phyloP scores from a whole-genome alignment of 2,329 filamentous ascomycete genomes.

The Fusarium chaquense region DNA sequence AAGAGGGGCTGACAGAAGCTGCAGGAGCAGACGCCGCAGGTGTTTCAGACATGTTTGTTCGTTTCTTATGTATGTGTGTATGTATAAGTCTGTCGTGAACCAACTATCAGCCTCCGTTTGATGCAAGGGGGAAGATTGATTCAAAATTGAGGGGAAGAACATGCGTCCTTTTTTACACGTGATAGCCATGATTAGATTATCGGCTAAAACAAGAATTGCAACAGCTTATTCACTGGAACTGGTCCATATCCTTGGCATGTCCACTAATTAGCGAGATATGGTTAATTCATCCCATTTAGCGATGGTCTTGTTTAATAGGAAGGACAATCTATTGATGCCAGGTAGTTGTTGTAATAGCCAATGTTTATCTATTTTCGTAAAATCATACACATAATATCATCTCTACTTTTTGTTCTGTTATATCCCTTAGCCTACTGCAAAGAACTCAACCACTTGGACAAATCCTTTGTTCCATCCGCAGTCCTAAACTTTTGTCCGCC shows the following conservation, averaged over 20 bases:
- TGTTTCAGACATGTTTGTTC: slow-evolving; percentile 1
- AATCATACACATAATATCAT: neutral
- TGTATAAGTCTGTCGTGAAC: neutral
- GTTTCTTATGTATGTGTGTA: neutral
- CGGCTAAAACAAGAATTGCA: neutral
- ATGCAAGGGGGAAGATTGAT: neutral
- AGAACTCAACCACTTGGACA: slow-evolving; percentile 25
- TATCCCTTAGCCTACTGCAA: neutral
- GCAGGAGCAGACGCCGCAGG: neutral
- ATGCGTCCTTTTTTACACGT: neutral
- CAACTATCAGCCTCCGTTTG: neutral
- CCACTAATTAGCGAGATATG: neutral
- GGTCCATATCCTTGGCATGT: neutral
- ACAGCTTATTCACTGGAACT: neutral
- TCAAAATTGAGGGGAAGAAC: slow-evolving; percentile 1
- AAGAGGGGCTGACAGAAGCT: neutral
- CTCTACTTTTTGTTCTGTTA: neutral
- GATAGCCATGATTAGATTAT: neutral
- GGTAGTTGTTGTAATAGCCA: neutral
- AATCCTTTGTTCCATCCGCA: slow-evolving; percentile 10
- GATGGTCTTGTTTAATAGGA: neutral
- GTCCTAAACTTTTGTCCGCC: slow-evolving; percentile 23
- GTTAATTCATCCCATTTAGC: neutral
- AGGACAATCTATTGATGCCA: neutral
- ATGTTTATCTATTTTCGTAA: neutral